Conservation (phyloP, 768 basidiomycete genomes). For the Cytidiella melzeri region DNA sequence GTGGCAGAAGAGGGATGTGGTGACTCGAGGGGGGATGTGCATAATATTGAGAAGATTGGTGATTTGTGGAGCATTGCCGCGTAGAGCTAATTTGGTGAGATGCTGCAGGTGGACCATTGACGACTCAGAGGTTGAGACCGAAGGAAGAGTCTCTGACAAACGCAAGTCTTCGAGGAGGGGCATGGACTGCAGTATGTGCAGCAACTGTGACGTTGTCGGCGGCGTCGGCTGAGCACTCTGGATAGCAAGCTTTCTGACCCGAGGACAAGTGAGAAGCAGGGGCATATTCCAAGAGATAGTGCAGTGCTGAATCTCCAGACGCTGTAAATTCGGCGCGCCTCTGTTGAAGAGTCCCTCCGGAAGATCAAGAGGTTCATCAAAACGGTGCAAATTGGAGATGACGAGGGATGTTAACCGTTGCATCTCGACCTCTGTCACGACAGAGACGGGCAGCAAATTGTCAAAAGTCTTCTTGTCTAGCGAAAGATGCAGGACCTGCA, state of each 20-base stretch:
- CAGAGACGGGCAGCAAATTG: not conserved
- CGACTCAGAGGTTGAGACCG: not conserved
- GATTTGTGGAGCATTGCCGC: not conserved
- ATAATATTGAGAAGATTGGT: not conserved
- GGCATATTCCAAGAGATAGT: slow-evolving; percentile 7
- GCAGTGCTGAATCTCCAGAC: slow-evolving; percentile 6
- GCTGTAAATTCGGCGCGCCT: slow-evolving; percentile 5
- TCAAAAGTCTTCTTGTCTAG: not conserved
- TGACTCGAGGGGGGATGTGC: not conserved
- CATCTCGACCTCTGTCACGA: not conserved
- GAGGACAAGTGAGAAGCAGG: slow-evolving; percentile 1
- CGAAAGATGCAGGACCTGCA: slow-evolving; percentile 5
- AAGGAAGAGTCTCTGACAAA: not conserved
- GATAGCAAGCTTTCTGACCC: not conserved
- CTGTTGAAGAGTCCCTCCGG: not conserved
- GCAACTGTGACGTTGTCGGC: slow-evolving; percentile 1
- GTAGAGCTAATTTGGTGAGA: not conserved
- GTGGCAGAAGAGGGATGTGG: slow-evolving; percentile 1
- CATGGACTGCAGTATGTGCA: not conserved
- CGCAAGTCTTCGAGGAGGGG: slow-evolving; percentile 2
- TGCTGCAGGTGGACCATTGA: not conserved
- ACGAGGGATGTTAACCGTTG: slow-evolving; percentile 3
- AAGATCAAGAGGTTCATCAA: not conserved
- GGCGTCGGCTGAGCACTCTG: not conserved
- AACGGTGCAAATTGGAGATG: not conserved